Evolutionary conservation across 345 rosid genomes (phyloP).

Genomic region (Bruguiera parviflora): DNA sequence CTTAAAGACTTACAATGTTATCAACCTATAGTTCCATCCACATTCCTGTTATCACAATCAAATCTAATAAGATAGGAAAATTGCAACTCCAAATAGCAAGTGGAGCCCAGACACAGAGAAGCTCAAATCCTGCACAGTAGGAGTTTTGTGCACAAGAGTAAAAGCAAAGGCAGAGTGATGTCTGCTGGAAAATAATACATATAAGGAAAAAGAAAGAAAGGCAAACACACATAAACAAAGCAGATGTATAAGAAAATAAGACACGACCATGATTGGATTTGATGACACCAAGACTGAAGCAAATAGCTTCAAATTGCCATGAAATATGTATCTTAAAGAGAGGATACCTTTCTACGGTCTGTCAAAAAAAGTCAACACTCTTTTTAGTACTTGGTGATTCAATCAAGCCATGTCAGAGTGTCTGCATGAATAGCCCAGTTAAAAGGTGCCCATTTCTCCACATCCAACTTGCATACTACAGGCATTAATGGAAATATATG

Average conservation of each 20-base stretch:
- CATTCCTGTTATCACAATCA: background rate
- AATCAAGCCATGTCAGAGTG: background rate
- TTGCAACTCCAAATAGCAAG: conserved; percentile 2
- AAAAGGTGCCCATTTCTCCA: no score
- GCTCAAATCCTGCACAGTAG: background rate
- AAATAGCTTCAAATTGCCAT: background rate
- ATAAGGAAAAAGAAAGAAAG: background rate
- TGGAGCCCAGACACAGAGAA: background rate
- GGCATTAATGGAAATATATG: no score
- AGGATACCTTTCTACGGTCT: background rate
- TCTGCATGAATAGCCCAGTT: no score
- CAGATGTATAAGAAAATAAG: no score
- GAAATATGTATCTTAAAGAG: background rate
- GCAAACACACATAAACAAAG: no score
- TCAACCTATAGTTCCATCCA: background rate
- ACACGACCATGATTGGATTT: no score
- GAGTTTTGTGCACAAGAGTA: background rate
- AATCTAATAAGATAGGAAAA: background rate
- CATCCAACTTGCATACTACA: no score
- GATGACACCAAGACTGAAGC: background rate
- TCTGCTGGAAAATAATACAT: background rate
- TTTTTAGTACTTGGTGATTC: background rate
- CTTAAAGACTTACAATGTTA: background rate
- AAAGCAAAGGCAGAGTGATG: background rate
- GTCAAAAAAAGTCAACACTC: background rate